Percentiles rank a stretch among this genome's conserved stretches.
phyloP scores from a whole-genome alignment of 768 basidiomycete species.

The Suillus subaureus region DNA sequence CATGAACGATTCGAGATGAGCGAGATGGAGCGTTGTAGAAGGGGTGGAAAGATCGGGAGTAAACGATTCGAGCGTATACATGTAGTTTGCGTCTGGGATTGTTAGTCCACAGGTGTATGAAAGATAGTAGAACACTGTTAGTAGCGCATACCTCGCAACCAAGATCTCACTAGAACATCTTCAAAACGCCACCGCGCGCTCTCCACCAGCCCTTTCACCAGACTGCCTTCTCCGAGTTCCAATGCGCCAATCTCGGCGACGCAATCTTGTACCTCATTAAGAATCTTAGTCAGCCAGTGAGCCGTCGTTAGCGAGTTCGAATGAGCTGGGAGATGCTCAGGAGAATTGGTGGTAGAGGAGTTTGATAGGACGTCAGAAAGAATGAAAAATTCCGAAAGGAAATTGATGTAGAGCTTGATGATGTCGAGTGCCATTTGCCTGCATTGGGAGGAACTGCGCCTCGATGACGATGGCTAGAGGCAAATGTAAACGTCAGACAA shows the following conservation, averaged over 20 bases:
- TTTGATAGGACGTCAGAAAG: conserved; percentile 76
- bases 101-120: conserved; percentile 7
- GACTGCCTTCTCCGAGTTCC: conserved; percentile 79
- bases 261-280: conserved; percentile 86
- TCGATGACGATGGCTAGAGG: conserved; percentile 45
- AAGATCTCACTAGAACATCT: conserved; percentile 74
- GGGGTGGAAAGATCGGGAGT: conserved; percentile 58
- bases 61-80: conserved; percentile 92
- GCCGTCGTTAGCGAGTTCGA: conserved; percentile 84
- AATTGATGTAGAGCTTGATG: conserved; percentile 80
- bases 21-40: conserved; percentile 72
- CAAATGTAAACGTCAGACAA: conserved; percentile 13
- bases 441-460: conserved; percentile 83
- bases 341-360: conserved; percentile 43
- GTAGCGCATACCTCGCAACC: conserved; percentile 73
- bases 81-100: conserved; percentile 71
- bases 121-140: not conserved
- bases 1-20: conserved; percentile 82
- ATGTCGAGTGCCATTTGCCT: conserved; percentile 88
- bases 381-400: conserved; percentile 84
- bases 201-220: conserved; percentile 73
- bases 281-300: conserved; percentile 76
- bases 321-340: conserved; percentile 62
- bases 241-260: conserved; percentile 77
- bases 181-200: conserved; percentile 87